Percentiles rank a stretch among this genome's conserved stretches.
Evolutionary conservation across 2,329 filamentous ascomycete genomes (phyloP).

Genomic region (Talaromyces sp.): DNA sequence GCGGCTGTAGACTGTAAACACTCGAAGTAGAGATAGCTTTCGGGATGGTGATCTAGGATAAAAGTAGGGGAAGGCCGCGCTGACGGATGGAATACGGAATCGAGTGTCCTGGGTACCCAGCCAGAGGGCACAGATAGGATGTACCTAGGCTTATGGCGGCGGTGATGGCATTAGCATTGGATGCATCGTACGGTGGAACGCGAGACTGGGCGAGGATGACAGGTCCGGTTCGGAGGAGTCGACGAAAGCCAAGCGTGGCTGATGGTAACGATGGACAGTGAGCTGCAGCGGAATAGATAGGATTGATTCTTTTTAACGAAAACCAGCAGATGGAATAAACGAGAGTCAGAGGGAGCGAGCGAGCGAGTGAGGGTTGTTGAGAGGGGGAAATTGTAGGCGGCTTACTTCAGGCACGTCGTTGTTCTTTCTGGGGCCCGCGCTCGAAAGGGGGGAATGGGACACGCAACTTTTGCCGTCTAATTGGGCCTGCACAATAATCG

Average conservation of each 20-base stretch:
- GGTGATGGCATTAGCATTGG: constrained; percentile 32
- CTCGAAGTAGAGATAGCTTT: background rate
- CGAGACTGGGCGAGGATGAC: constrained; percentile 3
- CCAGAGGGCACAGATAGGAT: constrained; percentile 19
- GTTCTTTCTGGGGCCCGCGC: constrained; percentile 5
- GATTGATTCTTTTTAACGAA: background rate
- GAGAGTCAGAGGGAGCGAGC: background rate
- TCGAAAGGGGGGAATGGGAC: constrained; percentile 26
- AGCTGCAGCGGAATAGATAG: constrained; percentile 16
- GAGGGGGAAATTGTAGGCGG: constrained; percentile 7
- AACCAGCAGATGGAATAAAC: background rate
- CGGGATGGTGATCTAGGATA: background rate
- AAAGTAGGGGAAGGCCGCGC: background rate
- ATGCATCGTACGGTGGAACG: constrained; percentile 19
- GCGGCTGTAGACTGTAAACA: background rate
- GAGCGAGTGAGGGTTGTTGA: background rate
- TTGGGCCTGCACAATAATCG: background rate
- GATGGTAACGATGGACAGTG: constrained; percentile 15
- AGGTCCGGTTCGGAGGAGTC: constrained; percentile 1
- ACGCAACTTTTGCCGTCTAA: constrained; percentile 17
- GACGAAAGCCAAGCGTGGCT: constrained; percentile 17
- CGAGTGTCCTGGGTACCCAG: constrained; percentile 2
- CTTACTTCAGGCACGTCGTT: constrained; percentile 14
- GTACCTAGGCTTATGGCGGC: constrained; percentile 30
- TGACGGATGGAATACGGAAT: background rate